Base-by-base conservation (phyloP, 768 basidiomycete species). In the Pleurotus djamor region DNA sequence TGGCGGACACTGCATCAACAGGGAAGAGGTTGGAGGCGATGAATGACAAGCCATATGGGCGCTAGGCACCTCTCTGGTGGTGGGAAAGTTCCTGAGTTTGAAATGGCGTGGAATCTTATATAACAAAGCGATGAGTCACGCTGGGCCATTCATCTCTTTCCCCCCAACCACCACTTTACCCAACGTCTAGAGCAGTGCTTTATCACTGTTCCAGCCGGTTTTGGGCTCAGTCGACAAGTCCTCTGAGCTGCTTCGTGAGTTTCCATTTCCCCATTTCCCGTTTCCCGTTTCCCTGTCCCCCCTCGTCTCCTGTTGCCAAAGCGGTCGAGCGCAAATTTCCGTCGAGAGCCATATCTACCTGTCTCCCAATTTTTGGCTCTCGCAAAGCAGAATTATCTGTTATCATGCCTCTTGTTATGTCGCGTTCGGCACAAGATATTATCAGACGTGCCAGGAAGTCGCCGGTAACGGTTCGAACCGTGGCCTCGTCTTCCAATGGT, bases 221-320 rank as follows among this genome's bases (percentile, higher is more conserved):
- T 44, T 44, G 41, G 54, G 36, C 51, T 56, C 54, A 56, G 54
- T 44, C 41, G 49, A 50, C 38, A 17, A n/a, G 41, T 56, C 54
- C 44, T n/a, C 54, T 56, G 54, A 56, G 54, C 33, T 56, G 54
- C 41, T 43, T 56, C 45, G 54, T 56, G 54, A 56, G 54, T 56
- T 41, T 43, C 21, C 12, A 9, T 32, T 56, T 56, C 54, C 41
- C 21, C 12, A 9, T 32, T 56, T 32, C 21, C 37, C 14, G 16
- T 56, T 43, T 32, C 37, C 13, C 7, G 16, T 56, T 43, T 32
- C 37, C 13, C 7, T 56, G 41, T n/a, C 37, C 32, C 51, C 14
- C 32, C 16, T 54, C 16, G 35, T 56, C 41, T 56, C 41, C 49
- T 50, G 34, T 32, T 34, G 4, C 28, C 16, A 10, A 12, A 16